These are phyloP conservation scores for Stachybotrys chlorohalonatus DNA, from an alignment of 2,329 filamentous ascomycete genomes.

Conservation along the genomic window DNA sequence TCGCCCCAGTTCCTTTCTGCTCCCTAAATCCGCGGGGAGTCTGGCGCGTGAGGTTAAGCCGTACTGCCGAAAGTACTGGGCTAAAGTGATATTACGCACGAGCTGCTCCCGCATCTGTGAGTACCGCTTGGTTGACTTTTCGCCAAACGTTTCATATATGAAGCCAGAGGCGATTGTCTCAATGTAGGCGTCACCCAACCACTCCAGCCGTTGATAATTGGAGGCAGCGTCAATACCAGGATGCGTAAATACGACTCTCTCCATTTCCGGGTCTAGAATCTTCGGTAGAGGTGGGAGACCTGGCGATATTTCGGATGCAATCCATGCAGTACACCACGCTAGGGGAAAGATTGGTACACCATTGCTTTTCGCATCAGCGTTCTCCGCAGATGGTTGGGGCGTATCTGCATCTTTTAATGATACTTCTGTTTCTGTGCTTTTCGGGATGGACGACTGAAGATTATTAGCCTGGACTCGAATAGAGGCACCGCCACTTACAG, in stretches of 20 bases:
- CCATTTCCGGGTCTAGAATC: constrained; percentile 50
- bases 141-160: constrained; percentile 63
- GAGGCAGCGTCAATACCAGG: constrained; percentile 29
- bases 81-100: constrained; percentile 72
- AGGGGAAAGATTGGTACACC: background rate
- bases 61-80: constrained; percentile 61
- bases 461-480: background rate
- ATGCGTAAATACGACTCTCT: constrained; percentile 60
- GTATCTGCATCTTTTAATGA: too few relatives aligned
- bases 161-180: constrained; percentile 68
- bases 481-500: background rate
- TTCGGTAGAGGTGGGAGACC: constrained; percentile 50
- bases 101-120: constrained; percentile 70
- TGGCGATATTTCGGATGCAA: constrained; percentile 35
- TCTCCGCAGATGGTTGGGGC: background rate
- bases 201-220: constrained; percentile 76
- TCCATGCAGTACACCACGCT: constrained; percentile 30
- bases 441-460: background rate
- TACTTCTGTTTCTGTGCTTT: background rate
- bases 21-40: constrained; percentile 38
- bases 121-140: constrained; percentile 57
- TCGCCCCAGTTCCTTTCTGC: constrained; percentile 11
- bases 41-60: constrained; percentile 56
- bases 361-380: background rate
- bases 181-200: constrained; percentile 80